These are phyloP conservation scores for Pseudogymnoascus sp. DNA, from an alignment of 2,329 filamentous ascomycete species.

Conservation along the genomic window DNA sequence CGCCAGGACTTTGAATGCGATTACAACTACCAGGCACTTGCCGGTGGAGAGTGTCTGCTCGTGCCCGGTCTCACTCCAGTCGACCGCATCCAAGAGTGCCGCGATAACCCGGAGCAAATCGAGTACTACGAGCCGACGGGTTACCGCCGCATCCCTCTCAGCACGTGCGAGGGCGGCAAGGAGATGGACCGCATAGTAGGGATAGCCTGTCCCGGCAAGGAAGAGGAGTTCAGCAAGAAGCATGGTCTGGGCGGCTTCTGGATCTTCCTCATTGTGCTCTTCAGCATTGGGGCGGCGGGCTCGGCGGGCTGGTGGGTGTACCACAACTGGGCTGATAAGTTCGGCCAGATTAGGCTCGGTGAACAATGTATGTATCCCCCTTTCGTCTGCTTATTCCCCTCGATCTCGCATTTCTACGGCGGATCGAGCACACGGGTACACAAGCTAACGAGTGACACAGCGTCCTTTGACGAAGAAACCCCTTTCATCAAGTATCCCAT, in stretches of 20 bases:
- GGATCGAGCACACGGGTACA: background rate
- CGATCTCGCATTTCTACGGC: background rate
- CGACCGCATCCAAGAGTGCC: slow-evolving; percentile 52
- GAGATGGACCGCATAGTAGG: slow-evolving; percentile 63
- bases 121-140: slow-evolving; percentile 82
- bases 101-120: slow-evolving; percentile 55
- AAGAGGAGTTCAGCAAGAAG: slow-evolving; percentile 73
- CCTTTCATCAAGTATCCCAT: slow-evolving; percentile 79
- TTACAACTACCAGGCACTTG: slow-evolving; percentile 83
- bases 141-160: slow-evolving; percentile 82
- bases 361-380: slow-evolving; percentile 43
- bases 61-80: slow-evolving; percentile 64
- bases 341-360: slow-evolving; percentile 85
- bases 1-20: slow-evolving; percentile 91
- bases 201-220: slow-evolving; percentile 66
- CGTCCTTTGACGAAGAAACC: slow-evolving; percentile 59
- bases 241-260: slow-evolving; percentile 63
- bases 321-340: slow-evolving; percentile 78
- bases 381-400: too few relatives aligned
- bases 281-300: slow-evolving; percentile 65
- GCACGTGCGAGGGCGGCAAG: slow-evolving; percentile 71
- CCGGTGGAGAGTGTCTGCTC: slow-evolving; percentile 67
- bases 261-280: slow-evolving; percentile 77
- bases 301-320: slow-evolving; percentile 79
- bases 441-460: slow-evolving; percentile 19